A percentile compares a stretch with the other conserved stretches of the same genome.
These are phyloP conservation scores for Yamadazyma sp. DNA, from an alignment of 805 yeast genomes.

Conservation along the genomic window DNA sequence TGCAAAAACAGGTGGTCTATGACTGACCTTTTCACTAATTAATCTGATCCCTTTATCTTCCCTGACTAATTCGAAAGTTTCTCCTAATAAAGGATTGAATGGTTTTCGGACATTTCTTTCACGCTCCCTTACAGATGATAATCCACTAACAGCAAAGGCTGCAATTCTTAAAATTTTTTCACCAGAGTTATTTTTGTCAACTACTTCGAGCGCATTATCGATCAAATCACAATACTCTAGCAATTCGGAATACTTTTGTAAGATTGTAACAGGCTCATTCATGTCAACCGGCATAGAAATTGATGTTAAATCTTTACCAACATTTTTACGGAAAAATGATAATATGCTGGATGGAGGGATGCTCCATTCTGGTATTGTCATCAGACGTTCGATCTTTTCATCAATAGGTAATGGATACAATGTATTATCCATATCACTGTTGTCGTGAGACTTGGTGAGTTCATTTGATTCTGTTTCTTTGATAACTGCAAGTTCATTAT, in stretches of 20 bases:
- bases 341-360: conserved; percentile 80
- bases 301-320: conserved; percentile 84
- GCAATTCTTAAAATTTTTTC: conserved; percentile 68
- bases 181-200: conserved; percentile 44
- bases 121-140: conserved; percentile 70
- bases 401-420: conserved; percentile 66
- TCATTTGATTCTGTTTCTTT: conserved; percentile 5
- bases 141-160: conserved; percentile 73
- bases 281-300: conserved; percentile 92
- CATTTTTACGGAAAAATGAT: conserved; percentile 78
- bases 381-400: conserved; percentile 48
- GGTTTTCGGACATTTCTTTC: conserved; percentile 83
- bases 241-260: conserved; percentile 77
- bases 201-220: conserved; percentile 52
- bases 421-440: conserved; percentile 25
- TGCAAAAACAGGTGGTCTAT: conserved; percentile 85
- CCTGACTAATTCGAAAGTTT: conserved; percentile 84
- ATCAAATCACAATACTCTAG: conserved; percentile 73
- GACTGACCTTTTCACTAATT: conserved; percentile 81
- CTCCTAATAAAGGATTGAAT: conserved; percentile 91
- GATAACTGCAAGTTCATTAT: conserved; percentile 1
- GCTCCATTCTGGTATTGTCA: conserved; percentile 54
- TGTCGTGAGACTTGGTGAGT: conserved; percentile 7
- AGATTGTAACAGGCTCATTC: conserved; percentile 84
- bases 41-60: conserved; percentile 77